These are phyloP conservation scores for Talaromyces verruculosus DNA, from an alignment of 2,329 filamentous ascomycete species.

Conservation along the genomic window DNA sequence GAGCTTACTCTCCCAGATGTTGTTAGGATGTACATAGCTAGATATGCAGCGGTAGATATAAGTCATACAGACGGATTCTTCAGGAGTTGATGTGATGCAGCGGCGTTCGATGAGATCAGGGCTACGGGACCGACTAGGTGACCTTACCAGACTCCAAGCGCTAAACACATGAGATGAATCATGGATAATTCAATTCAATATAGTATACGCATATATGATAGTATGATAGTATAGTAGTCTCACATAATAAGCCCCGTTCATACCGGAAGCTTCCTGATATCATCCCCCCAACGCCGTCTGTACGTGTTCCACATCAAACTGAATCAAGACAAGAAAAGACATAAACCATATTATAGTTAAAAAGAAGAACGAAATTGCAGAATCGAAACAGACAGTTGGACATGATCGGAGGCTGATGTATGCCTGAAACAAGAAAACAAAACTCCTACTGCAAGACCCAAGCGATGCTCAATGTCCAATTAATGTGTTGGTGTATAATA, in stretches of 20 bases:
- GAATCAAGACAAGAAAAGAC: constrained; percentile 15
- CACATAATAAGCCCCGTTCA: constrained; percentile 8
- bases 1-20: neutral
- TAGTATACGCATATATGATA: constrained; percentile 7
- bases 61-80: no score
- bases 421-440: constrained; percentile 30
- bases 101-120: no score
- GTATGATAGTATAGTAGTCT: neutral
- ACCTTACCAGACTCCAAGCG: neutral
- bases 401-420: constrained; percentile 15
- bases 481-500: constrained; percentile 21
- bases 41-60: neutral
- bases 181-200: neutral
- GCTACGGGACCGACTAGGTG: neutral
- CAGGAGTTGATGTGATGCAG: no score
- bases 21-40: neutral
- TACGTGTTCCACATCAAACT: constrained; percentile 14
- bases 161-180: neutral
- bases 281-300: constrained; percentile 16
- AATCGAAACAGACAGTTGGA: constrained; percentile 1
- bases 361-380: neutral
- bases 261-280: constrained; percentile 5
- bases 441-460: constrained; percentile 34
- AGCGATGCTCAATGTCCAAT: constrained; percentile 37
- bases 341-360: constrained; percentile 9